These are phyloP conservation scores for Zizania latifolia DNA, from an alignment of 176 grass and related monocot species.

Conservation along the genomic window DNA sequence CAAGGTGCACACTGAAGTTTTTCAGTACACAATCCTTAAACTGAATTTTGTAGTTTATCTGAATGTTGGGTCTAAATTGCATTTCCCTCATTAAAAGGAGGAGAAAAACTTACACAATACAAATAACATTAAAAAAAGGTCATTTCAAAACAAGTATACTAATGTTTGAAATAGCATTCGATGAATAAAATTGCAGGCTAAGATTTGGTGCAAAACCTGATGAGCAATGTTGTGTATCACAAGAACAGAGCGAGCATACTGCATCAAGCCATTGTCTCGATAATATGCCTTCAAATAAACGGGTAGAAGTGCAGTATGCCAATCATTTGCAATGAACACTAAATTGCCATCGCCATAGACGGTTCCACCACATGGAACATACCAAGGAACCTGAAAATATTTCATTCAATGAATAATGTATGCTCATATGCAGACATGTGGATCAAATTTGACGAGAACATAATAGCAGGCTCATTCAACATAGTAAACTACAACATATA, in stretches of 20 bases:
- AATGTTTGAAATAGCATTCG: not conserved
- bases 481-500: not conserved
- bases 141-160: not conserved
- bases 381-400: conserved; percentile 70
- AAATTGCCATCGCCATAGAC: conserved; percentile 94
- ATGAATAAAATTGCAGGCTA: not conserved
- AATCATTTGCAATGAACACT: conserved; percentile 94
- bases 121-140: not conserved
- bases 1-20: not conserved
- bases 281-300: conserved; percentile 93
- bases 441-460: not conserved
- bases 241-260: conserved; percentile 71
- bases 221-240: conserved; percentile 97
- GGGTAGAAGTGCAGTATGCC: conserved; percentile 87
- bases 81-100: not conserved
- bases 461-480: not conserved
- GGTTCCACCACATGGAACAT: conserved; percentile 66
- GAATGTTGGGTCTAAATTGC: not conserved
- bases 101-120: not conserved
- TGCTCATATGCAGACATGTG: not conserved
- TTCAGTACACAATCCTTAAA: not conserved
- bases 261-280: conserved; percentile 92
- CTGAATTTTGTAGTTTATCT: not conserved
- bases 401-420: not conserved
- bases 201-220: conserved; percentile 51